Conservation (phyloP, 2,329 filamentous ascomycete species). For the Pyrenophora graminea region DNA sequence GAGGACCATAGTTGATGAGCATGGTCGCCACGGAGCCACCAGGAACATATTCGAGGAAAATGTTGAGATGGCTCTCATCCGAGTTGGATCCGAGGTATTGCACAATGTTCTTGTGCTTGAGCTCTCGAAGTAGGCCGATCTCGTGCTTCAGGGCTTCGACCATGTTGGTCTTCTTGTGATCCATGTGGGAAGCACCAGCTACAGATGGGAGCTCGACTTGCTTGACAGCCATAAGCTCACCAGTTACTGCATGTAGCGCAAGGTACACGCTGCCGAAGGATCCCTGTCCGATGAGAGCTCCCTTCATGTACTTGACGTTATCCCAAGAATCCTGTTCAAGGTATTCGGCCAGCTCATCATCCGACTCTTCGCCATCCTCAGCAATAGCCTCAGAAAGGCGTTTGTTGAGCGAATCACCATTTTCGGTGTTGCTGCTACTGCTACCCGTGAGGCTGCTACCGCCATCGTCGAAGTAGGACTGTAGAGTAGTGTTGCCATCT, state of each 20-base stretch:
- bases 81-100: slow-evolving; percentile 96
- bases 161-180: slow-evolving; percentile 96
- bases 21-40: slow-evolving; percentile 97
- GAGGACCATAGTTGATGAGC: slow-evolving; percentile 96
- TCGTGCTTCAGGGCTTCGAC: slow-evolving; percentile 96
- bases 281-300: slow-evolving; percentile 92
- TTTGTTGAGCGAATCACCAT: slow-evolving; percentile 75
- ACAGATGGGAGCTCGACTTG: slow-evolving; percentile 91
- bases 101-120: slow-evolving; percentile 96
- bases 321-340: slow-evolving; percentile 92
- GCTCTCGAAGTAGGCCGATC: slow-evolving; percentile 88
- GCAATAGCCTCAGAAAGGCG: slow-evolving; percentile 81
- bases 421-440: slow-evolving; percentile 61
- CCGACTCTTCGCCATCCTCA: slow-evolving; percentile 88
- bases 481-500: slow-evolving; percentile 68
- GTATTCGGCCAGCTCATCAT: slow-evolving; percentile 88
- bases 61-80: slow-evolving; percentile 90
- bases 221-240: slow-evolving; percentile 96
- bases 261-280: slow-evolving; percentile 96
- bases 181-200: slow-evolving; percentile 70
- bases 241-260: slow-evolving; percentile 91
- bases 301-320: slow-evolving; percentile 99
- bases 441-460: slow-evolving; percentile 74
- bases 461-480: slow-evolving; percentile 85
- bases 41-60: slow-evolving; percentile 99